Evolutionary conservation across 129 eudicot species (phyloP).

Genomic region (Flaveria brownii): DNA sequence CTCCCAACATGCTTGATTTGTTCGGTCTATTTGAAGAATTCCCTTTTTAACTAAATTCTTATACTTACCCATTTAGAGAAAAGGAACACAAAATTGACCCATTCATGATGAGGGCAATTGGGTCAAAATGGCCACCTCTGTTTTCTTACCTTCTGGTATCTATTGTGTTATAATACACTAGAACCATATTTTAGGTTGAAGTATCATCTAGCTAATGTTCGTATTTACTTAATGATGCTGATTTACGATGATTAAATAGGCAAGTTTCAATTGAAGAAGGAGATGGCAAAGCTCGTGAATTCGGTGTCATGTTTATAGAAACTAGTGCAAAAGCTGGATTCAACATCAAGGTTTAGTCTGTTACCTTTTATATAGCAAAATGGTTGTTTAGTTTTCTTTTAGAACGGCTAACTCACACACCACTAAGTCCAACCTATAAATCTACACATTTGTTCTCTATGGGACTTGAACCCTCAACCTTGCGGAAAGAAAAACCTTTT

Average conservation of each 20-base stretch:
- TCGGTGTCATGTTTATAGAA: constrained; percentile 76
- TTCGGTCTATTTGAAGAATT: not conserved
- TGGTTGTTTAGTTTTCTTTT: not conserved
- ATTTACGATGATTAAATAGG: constrained; percentile 44
- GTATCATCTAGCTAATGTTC: not conserved
- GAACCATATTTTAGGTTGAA: not conserved
- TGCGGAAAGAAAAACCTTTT: too few relatives aligned
- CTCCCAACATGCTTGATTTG: too few relatives aligned
- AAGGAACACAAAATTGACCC: not conserved
- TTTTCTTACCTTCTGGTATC: not conserved
- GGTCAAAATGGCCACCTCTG: not conserved
- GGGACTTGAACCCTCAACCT: too few relatives aligned
- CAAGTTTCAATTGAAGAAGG: constrained; percentile 89
- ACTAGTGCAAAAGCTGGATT: constrained; percentile 95
- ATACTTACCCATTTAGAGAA: not conserved
- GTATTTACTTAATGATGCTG: not conserved
- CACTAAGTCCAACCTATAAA: too few relatives aligned
- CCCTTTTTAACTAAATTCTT: not conserved
- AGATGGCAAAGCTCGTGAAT: constrained; percentile 65
- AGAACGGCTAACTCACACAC: too few relatives aligned
- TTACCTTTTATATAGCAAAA: constrained; percentile 16
- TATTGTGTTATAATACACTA: not conserved
- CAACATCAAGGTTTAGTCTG: constrained; percentile 59
- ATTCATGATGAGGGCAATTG: not conserved
- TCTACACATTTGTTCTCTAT: too few relatives aligned